These are phyloP conservation scores for Yamadazyma aaseri DNA, from an alignment of 1,139 yeast genomes.

Conservation along the genomic window DNA sequence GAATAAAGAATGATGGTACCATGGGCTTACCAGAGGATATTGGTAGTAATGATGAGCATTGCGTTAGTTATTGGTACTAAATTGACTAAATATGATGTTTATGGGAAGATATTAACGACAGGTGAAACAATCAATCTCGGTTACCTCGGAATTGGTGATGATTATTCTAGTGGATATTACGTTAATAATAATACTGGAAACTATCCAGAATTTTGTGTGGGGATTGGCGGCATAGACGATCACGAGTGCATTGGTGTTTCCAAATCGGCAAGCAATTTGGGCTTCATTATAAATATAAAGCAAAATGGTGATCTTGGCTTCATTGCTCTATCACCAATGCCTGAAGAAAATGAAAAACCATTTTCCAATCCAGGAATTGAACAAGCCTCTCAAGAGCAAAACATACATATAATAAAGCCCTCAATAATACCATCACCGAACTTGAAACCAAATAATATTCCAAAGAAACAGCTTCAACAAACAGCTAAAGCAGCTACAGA, in stretches of 20 bases:
- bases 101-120: not conserved
- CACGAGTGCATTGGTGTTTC: constrained; percentile 33
- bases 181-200: not conserved
- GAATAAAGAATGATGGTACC: no score
- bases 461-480: constrained; percentile 11
- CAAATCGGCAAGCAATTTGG: not conserved
- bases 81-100: not conserved
- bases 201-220: constrained; percentile 25
- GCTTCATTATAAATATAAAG: constrained; percentile 18
- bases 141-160: not conserved
- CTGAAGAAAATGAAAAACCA: not conserved
- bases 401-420: constrained; percentile 1
- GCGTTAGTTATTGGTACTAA: no score
- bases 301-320: constrained; percentile 15
- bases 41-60: no score
- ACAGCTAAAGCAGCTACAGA: constrained; percentile 13
- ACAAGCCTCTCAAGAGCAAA: not conserved
- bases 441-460: constrained; percentile 20
- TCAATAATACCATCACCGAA: constrained; percentile 25
- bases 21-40: no score
- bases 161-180: not conserved
- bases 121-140: constrained; percentile 1
- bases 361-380: not conserved
- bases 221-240: constrained; percentile 26
- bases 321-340: constrained; percentile 11